These are phyloP conservation scores for Chlorella sp. DNA, from an alignment of 139 green algal genomes.

Conservation along the genomic window DNA sequence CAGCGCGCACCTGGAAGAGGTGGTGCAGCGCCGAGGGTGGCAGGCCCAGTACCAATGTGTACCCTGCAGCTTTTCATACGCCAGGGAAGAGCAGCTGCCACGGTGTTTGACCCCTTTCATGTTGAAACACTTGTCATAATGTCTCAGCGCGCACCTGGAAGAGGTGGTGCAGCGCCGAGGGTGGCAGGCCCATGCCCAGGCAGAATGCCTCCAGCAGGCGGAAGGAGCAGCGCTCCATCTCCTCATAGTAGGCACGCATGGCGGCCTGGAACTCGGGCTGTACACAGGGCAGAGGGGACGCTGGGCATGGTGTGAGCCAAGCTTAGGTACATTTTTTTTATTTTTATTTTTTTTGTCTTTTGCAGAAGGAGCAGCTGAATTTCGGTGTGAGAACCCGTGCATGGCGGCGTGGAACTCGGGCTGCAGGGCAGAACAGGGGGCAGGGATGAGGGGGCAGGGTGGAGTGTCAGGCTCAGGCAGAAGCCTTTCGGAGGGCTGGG, in stretches of 20 bases:
- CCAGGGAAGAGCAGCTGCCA: too few species aligned
- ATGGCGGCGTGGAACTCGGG: constrained; percentile 29
- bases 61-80: too few species aligned
- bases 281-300: not conserved
- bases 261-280: constrained; percentile 31
- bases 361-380: not conserved
- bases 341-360: too few species aligned
- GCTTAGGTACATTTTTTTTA: too few species aligned
- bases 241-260: constrained; percentile 35
- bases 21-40: constrained; percentile 22
- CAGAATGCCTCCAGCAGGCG: constrained; percentile 42
- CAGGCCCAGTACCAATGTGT: constrained; percentile 49
- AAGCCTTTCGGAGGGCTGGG: too few species aligned
- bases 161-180: constrained; percentile 29
- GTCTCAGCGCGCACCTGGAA: not conserved
- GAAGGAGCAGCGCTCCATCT: constrained; percentile 39
- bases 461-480: too few species aligned
- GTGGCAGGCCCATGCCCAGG: constrained; percentile 40
- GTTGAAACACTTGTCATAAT: too few species aligned
- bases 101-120: too few species aligned
- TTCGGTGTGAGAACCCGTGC: constrained; percentile 34
- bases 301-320: too few species aligned
- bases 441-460: too few species aligned
- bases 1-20: constrained; percentile 2
- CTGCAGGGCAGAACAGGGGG: not conserved